phyloP scores from a whole-genome alignment of 345 rosid genomes.

The Pugionium cornutum region DNA sequence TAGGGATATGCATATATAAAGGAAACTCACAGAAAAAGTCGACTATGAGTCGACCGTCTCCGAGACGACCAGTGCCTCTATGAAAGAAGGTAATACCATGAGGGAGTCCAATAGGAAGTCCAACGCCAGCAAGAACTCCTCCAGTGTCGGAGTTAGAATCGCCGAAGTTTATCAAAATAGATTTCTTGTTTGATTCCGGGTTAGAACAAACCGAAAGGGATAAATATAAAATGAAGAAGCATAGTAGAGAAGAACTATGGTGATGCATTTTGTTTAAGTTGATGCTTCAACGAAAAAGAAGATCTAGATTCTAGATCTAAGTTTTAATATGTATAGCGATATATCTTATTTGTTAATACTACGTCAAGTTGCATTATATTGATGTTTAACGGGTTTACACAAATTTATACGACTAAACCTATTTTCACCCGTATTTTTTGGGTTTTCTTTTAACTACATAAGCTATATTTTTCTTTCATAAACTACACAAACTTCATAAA shows the following conservation, averaged over 20 bases:
- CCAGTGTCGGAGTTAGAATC: constrained; percentile 66
- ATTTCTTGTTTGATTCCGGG: constrained; percentile 26
- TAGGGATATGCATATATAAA: no score
- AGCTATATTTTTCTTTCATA: no score
- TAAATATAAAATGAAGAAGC: constrained; percentile 23
- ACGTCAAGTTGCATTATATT: background rate
- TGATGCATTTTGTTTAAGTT: no score
- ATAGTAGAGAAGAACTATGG: constrained; percentile 9
- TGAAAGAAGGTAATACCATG: constrained; percentile 55
- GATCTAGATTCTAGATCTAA: background rate
- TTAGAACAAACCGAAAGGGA: constrained; percentile 33
- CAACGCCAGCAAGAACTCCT: constrained; percentile 45
- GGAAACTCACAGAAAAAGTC: constrained; percentile 59
- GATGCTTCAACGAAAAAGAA: no score
- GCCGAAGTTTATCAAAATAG: constrained; percentile 53
- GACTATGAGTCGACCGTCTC: constrained; percentile 57
- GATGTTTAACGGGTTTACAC: no score
- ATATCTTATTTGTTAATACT: background rate
- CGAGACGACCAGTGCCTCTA: constrained; percentile 48
- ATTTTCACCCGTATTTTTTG: no score
- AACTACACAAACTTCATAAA: no score
- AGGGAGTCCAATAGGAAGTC: constrained; percentile 48
- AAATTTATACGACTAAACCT: no score
- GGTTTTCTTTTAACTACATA: no score
- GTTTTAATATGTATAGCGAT: no score